Conservation (phyloP, 2,329 filamentous ascomycete species). For the Ceratocystis papillata region DNA sequence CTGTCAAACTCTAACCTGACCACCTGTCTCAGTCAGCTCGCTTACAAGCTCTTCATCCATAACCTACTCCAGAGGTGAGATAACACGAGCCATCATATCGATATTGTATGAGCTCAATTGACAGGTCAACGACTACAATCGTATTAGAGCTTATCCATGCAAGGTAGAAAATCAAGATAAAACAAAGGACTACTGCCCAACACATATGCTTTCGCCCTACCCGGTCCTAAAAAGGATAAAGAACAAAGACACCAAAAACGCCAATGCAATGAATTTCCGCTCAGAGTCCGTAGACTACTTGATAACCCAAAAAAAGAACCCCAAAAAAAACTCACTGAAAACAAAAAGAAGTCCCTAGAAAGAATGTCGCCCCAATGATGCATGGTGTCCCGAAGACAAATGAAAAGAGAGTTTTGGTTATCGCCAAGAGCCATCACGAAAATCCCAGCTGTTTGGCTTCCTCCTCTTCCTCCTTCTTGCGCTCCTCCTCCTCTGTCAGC, state of each 20-base stretch:
- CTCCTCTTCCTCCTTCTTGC: slow-evolving; percentile 30
- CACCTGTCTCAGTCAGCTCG: too few species aligned
- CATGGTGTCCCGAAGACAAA: neutral
- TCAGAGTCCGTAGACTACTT: slow-evolving; percentile 1
- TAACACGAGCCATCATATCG: too few species aligned
- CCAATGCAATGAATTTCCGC: neutral
- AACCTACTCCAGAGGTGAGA: too few species aligned
- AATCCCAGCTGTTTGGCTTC: slow-evolving; percentile 22
- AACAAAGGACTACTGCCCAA: neutral
- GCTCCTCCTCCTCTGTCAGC: slow-evolving; percentile 40
- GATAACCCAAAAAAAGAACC: neutral
- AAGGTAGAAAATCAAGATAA: neutral
- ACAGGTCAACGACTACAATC: neutral
- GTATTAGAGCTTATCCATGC: neutral
- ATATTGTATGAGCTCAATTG: neutral
- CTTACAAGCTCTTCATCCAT: too few species aligned
- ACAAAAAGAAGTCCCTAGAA: neutral
- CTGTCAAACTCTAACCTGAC: too few species aligned
- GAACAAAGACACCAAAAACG: slow-evolving; percentile 7
- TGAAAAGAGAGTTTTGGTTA: neutral
- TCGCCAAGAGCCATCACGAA: slow-evolving; percentile 26
- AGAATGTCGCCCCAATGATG: neutral
- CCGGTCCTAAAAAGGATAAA: neutral
- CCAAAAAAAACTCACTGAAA: neutral
- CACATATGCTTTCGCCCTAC: neutral